Evolutionary conservation across 2,329 filamentous ascomycete species (phyloP).

Genomic region (Claviceps sp.): DNA sequence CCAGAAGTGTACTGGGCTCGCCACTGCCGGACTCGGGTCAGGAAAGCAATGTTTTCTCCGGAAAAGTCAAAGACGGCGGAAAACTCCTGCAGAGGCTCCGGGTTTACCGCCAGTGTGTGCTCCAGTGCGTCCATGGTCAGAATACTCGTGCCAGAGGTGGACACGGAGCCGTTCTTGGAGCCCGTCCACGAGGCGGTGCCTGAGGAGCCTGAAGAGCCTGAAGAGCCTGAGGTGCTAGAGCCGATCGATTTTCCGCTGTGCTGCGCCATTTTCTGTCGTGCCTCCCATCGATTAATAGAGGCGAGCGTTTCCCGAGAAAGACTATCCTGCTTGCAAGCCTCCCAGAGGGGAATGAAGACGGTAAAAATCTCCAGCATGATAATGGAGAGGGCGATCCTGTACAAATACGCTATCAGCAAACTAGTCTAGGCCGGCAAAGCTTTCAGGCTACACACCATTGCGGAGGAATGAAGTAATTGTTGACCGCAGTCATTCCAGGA

Average conservation of each 20-base stretch:
- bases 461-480: conserved; percentile 43
- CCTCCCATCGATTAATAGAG: conserved; percentile 34
- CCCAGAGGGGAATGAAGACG: conserved; percentile 48
- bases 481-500: conserved; percentile 36
- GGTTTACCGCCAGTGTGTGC: conserved; percentile 40
- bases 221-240: conserved; percentile 18
- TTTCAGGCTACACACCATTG: conserved; percentile 39
- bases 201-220: conserved; percentile 5
- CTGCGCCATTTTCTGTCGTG: conserved; percentile 21
- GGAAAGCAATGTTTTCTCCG: conserved; percentile 54
- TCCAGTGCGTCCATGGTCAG: conserved; percentile 49
- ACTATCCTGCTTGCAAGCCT: conserved; percentile 33
- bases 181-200: conserved; percentile 20
- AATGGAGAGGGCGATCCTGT: conserved; percentile 45
- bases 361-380: conserved; percentile 50
- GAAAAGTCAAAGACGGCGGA: conserved; percentile 51
- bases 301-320: conserved; percentile 34
- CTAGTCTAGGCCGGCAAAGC: not conserved
- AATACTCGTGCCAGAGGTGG: conserved; percentile 28
- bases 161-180: conserved; percentile 20
- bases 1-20: conserved; percentile 15
- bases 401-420: not conserved
- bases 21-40: conserved; percentile 39
- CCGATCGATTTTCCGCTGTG: conserved; percentile 20
- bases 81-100: conserved; percentile 44